Base-by-base conservation (phyloP, 495 filamentous ascomycete species). In the Penicillium herquei region DNA sequence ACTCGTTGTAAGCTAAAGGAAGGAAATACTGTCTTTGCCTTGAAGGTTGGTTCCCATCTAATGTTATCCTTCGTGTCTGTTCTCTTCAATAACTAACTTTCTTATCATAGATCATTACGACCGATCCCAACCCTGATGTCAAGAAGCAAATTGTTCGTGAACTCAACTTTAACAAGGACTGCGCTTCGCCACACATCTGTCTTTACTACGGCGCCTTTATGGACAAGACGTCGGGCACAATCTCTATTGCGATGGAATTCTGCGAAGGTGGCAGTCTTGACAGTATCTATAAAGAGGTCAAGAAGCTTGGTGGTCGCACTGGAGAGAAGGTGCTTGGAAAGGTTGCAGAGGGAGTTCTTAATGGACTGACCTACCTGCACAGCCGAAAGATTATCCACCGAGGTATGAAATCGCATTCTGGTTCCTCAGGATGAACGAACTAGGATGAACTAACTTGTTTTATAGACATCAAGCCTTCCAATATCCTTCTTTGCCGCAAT, bases 301-400 rank as follows among this genome's bases (percentile, higher is more conserved):
- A 96, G 76, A 88, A 90, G 62, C 84, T 96, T 6, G 92, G 92
- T 39, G 95, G 94, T 3, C 87, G 94, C 14, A 97, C 93, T 0
- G 94, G 94, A 55, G 94, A 98, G 75, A 98, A 97, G 65, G 94
- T 98, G 7, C 78, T 98, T n/a, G 94, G 95, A 45, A 98, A 98
- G 76, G 87, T 98, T 43, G 92, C 94, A 40, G 94, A 97, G 71
- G 95, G 92, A 35, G 92, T 98, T 9, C 80, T 98, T 49, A 91
- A 92, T 62, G 94, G 94, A 18, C 73, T 98, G 57, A 97, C 92
- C 9, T 98, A 98, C 71, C 84, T 98, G n/a, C 91, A 97, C 74
- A 84, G 86, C 71, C 87, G 91, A 65, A 93, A 96, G 72, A 98
- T 98, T 72, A 98, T 98, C 61, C 94, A 98, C 72, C 86, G 94